Conservation (phyloP, 257 asterid species). For the Solanum chmielewskii region DNA sequence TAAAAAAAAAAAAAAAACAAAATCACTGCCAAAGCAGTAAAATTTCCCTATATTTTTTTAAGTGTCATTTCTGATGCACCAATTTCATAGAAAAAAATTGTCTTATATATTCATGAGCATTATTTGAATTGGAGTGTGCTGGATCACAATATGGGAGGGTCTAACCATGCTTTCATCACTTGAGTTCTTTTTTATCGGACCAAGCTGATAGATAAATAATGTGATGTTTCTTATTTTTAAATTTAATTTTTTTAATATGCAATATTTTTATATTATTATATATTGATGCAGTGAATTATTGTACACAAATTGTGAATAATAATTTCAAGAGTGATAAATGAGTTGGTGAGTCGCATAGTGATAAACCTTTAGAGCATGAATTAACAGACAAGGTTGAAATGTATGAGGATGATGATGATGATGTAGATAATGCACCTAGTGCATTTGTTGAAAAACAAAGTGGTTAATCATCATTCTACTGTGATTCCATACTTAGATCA, state of each 20-base stretch:
- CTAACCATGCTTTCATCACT: too few relatives aligned
- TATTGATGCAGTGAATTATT: background rate
- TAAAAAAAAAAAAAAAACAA: too few relatives aligned
- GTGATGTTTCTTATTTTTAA: background rate
- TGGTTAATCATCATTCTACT: background rate
- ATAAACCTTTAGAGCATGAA: background rate
- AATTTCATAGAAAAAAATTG: too few relatives aligned
- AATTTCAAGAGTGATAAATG: background rate
- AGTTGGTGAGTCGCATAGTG: background rate
- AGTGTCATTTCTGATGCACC: too few relatives aligned
- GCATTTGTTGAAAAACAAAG: too few relatives aligned
- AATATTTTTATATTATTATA: background rate
- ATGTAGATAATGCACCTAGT: background rate
- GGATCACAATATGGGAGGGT: too few relatives aligned
- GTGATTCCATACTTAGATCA: background rate
- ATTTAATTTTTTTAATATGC: background rate
- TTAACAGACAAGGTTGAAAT: background rate
- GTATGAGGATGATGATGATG: background rate
- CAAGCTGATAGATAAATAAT: too few relatives aligned
- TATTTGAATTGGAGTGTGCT: too few relatives aligned
- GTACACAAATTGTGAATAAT: background rate
- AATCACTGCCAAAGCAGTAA: too few relatives aligned
- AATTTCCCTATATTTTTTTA: too few relatives aligned
- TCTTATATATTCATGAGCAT: too few relatives aligned
- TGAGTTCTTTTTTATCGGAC: too few relatives aligned